These are phyloP conservation scores for Lactarius indigo DNA, from an alignment of 768 basidiomycete genomes.

Conservation along the genomic window DNA sequence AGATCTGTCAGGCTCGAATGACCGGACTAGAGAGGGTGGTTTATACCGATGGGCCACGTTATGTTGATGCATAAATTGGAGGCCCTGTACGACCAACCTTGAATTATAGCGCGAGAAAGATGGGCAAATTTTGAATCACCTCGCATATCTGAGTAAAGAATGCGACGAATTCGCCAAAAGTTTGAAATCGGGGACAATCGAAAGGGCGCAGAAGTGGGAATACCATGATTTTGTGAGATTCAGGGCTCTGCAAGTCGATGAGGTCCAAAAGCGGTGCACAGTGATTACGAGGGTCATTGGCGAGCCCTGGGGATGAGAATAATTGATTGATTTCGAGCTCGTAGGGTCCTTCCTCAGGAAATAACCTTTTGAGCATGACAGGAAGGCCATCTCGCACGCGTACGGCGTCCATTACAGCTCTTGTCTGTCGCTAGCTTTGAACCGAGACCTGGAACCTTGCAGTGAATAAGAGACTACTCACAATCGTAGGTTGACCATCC, in stretches of 20 bases:
- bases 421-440: slow-evolving; percentile 3
- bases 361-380: slow-evolving; percentile 18
- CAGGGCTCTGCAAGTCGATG: slow-evolving; percentile 17
- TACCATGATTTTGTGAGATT: slow-evolving; percentile 29
- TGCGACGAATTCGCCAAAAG: slow-evolving; percentile 36
- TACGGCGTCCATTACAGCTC: slow-evolving; percentile 21
- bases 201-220: slow-evolving; percentile 34
- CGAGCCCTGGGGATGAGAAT: slow-evolving; percentile 23
- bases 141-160: slow-evolving; percentile 37
- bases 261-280: slow-evolving; percentile 29
- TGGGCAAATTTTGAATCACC: slow-evolving; percentile 25
- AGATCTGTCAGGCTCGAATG: neutral
- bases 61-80: slow-evolving; percentile 28
- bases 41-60: slow-evolving; percentile 34
- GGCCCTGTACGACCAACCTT: slow-evolving; percentile 21
- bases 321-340: slow-evolving; percentile 9
- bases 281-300: slow-evolving; percentile 31
- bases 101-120: neutral
- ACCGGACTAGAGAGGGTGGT: neutral
- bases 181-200: slow-evolving; percentile 33
- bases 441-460: neutral
- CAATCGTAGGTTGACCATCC: slow-evolving; percentile 18
- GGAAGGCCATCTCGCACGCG: slow-evolving; percentile 7
- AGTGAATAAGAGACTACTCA: neutral
- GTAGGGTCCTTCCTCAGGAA: slow-evolving; percentile 9